Base-by-base conservation (phyloP, 2,329 filamentous ascomycete species). In the Arthrobotrys iridis region DNA sequence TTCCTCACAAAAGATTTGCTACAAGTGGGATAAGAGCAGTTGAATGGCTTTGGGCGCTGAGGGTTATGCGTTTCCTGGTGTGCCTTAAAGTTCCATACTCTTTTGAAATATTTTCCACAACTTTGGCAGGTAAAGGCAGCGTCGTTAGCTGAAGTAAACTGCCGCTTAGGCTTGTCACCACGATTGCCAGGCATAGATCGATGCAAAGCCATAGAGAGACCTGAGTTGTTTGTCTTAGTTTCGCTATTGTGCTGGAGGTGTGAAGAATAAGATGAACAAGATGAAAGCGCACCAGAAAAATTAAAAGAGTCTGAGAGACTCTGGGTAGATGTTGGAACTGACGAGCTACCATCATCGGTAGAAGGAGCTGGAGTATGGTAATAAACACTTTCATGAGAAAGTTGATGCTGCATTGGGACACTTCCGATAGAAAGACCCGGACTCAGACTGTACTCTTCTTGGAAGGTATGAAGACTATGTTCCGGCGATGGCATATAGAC, bases 51-150 rank as follows among this genome's bases (percentile, higher is more conserved):
- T 79, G 88, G 87, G 67, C 90, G 86, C 72, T 87, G 86, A 11
- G 91, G 88, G 80, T 95, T 89, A 80, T 97, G 93, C 0, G 89
- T 93, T 80, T 93, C 90, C 86, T 93, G 87, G 81, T 96, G 93
- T 28, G 92, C 91, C 80, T 91, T 93, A 83, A 90, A 92, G 82
- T 96, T 96, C 84, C 94, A 96, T 79, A 88, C 90, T 76, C 93
- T 86, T 77, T 91, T 92, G 81, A 96, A 96, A 13, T 90, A 86
- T 81, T 90, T 92, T 4, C 90, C 89, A 80, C 93, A 97, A 10
- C 20, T 20, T 13, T 28, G 22, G 80, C 93, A 96, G 77, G 87
- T 85, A 81, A 88, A 90, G 78, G 89, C 91, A 64, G 90, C 90
- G 78, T 91, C 89, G 77, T 90, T 89, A 70, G 86, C 87, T 15